Evolutionary conservation across 139 green algal genomes (phyloP).

Genomic region (Coccomyxa sp.): DNA sequence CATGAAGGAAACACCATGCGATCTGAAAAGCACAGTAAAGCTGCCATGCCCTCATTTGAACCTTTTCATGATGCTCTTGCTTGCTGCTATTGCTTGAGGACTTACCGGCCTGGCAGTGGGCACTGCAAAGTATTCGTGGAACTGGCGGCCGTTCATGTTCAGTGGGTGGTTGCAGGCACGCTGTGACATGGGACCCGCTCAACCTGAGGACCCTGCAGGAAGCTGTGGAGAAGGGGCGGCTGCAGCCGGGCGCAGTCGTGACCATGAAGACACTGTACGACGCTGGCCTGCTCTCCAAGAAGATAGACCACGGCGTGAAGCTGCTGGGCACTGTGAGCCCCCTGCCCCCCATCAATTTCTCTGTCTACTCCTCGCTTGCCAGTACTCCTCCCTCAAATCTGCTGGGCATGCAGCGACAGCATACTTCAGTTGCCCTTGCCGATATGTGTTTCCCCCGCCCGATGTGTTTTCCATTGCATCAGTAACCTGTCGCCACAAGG

Average conservation of each 20-base stretch:
- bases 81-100: background rate
- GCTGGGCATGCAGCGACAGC: no score
- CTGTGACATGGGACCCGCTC: conserved; percentile 52
- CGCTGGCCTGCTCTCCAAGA: conserved; percentile 50
- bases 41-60: background rate
- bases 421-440: no score
- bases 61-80: background rate
- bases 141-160: background rate
- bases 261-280: conserved; percentile 89
- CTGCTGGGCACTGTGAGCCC: conserved; percentile 65
- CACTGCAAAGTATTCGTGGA: background rate
- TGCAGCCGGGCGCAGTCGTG: conserved; percentile 65
- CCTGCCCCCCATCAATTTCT: background rate
- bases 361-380: no score
- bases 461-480: no score
- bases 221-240: conserved; percentile 56
- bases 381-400: no score
- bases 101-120: background rate
- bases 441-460: no score
- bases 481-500: no score
- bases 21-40: background rate
- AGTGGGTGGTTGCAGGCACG: conserved; percentile 26
- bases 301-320: conserved; percentile 78
- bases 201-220: conserved; percentile 60
- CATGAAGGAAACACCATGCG: background rate